Evolutionary conservation across 148 eudicot species (phyloP).

Genomic region (Rhododendron ferrugineum): DNA sequence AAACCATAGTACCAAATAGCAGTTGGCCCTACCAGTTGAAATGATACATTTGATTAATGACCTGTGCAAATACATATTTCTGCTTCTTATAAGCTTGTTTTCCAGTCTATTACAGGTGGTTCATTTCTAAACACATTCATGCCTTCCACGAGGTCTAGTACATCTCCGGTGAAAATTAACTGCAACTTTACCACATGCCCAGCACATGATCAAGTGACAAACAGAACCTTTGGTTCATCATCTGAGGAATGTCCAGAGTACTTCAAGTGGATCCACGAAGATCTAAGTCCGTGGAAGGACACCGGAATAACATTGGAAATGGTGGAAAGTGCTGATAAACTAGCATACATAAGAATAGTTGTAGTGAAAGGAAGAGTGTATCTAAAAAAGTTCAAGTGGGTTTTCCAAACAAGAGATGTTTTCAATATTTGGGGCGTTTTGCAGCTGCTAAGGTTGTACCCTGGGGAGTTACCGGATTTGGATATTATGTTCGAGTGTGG

Average conservation of each 20-base stretch:
- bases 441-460: slow-evolving; percentile 42
- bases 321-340: slow-evolving; percentile 30
- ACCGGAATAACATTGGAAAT: slow-evolving; percentile 47
- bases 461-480: slow-evolving; percentile 45
- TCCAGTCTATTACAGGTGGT: slow-evolving; percentile 22
- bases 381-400: slow-evolving; percentile 24
- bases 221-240: neutral
- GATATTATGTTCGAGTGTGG: slow-evolving; percentile 41
- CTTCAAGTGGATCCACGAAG: slow-evolving; percentile 68
- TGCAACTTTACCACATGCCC: neutral
- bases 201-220: neutral
- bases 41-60: neutral
- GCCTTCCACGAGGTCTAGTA: neutral
- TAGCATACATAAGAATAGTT: slow-evolving; percentile 35
- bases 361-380: slow-evolving; percentile 52
- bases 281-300: slow-evolving; percentile 53
- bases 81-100: neutral
- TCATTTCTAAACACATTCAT: neutral
- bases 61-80: neutral
- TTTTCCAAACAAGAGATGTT: slow-evolving; percentile 48
- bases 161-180: neutral
- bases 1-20: neutral
- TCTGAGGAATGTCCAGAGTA: slow-evolving; percentile 41
- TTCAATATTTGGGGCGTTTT: slow-evolving; percentile 50
- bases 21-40: neutral